Evolutionary conservation across 352 stramenopile species (phyloP), one percentile per base, ranked within the genome.

Genomic region (Phytophthora fragariae): DNA sequence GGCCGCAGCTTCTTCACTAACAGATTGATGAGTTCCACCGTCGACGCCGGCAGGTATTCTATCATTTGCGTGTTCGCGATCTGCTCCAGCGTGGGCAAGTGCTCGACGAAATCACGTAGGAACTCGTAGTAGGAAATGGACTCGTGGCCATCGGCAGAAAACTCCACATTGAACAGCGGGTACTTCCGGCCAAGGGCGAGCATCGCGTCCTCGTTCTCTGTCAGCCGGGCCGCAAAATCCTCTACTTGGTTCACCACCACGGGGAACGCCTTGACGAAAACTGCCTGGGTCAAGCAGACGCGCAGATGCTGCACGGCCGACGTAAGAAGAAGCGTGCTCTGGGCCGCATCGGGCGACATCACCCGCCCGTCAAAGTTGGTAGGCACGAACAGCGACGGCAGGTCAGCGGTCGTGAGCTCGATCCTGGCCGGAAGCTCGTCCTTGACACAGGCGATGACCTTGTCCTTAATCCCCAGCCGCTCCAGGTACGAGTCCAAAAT

Each of bases 1-100:
- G 85, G 83, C 12, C 88, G 86, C 58, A 95, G 65, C 62, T 95
- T 95, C 75, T 95, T 95, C 24, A 87, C 66, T 49, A 92, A 68
- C 31, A 89, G 65, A 15, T 47, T 61, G 29, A 95, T 75, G 59
- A 80, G 92, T 53, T 93, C 83, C n/a, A 83, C 63, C 24, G 77
- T 77, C 8, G 65, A 52, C 2, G 71, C 70, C 3, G 79, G 69
- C 8, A 93, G 47, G 53, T 77, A 83, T 39, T 87, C 76, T 37
- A 93, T 52, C 24, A 82, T 46, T 37, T 82, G 86, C 12, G 85
- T 76, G n/a, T 81, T 77, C 11, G 86, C 74, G 33, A 92, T 82
- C 29, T 92, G 73, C 69, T 92, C 84, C 6, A 95, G 54, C 1
- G 69, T 78, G 1, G 70, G 24, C 29, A 90, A 55, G 9, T 84